Percentiles rank a stretch among this genome's conserved stretches.
Evolutionary conservation across 2,329 filamentous ascomycete genomes (phyloP).

Genomic region (Simplicillium aogashimaense): DNA sequence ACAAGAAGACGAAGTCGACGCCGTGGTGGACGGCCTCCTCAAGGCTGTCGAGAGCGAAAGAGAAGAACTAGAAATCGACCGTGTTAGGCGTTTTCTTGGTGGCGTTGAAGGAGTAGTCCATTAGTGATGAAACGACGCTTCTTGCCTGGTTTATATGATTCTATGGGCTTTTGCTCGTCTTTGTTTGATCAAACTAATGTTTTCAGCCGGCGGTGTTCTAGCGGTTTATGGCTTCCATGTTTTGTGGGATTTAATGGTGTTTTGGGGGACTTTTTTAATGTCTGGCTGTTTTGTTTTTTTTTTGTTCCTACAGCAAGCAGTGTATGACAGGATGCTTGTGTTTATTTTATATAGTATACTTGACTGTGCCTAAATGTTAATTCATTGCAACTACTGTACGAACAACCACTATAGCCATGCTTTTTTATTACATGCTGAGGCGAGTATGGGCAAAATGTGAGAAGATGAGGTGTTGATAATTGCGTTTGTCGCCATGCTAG

Average conservation of each 20-base stretch:
- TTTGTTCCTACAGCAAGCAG: neutral
- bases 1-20: constrained; percentile 69
- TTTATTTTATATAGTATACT: too few species aligned
- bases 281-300: too few species aligned
- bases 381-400: too few species aligned
- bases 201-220: neutral
- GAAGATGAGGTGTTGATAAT: too few species aligned
- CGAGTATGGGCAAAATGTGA: too few species aligned
- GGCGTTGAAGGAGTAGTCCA: constrained; percentile 59
- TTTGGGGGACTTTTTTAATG: too few species aligned
- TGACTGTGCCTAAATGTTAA: too few species aligned
- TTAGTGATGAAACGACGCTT: constrained; percentile 15
- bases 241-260: neutral
- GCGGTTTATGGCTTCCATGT: neutral
- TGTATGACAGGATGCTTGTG: neutral
- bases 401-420: too few species aligned
- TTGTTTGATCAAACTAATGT: neutral
- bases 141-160: neutral
- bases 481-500: too few species aligned
- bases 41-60: constrained; percentile 84
- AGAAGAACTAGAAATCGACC: constrained; percentile 62
- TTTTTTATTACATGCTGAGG: too few species aligned
- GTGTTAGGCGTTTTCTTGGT: constrained; percentile 70
- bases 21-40: constrained; percentile 67
- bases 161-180: neutral